Evolutionary conservation across 1,284 basidiomycete genomes (phyloP), one percentile per base, ranked within the genome.

Genomic region (Earliella scabrosa): DNA sequence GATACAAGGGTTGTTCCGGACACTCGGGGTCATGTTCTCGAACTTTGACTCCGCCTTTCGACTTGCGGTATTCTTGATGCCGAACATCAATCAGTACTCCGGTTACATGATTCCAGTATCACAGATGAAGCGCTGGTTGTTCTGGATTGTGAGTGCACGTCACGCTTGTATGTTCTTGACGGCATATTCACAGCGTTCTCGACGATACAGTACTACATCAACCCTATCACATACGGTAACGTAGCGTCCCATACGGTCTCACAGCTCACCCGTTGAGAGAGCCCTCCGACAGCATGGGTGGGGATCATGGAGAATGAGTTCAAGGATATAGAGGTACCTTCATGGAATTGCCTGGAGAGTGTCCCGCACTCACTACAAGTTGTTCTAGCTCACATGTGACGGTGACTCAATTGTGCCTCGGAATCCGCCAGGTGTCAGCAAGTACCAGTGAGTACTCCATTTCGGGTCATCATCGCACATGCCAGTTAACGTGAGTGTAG

Each of bases 221-320:
- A 92, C 65, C 92, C 92, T 0, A 69, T 92, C 39, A 75, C 85
- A 16, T 96, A 94, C 74, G 89, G 88, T 83, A 66, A 48, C 75
- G 54, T 18, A 3, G 4, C 2, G 14, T 29, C 34, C 10, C 20
- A 11, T 6, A 16, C 5, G 13, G n/a, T n/a, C n/a, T n/a, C n/a
- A n/a, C n/a, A n/a, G n/a, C n/a, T n/a, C n/a, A n/a, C n/a, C n/a
- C n/a, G n/a, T n/a, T n/a, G n/a, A n/a, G n/a, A n/a, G n/a, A n/a
- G n/a, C n/a, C 18, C 41, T 16, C 29, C 50, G 9, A 55, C 24
- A 5, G n/a, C 11, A 51, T 95, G 92, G 80, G 85, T 88, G 62
- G 89, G 85, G 1, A 77, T 85, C 47, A 88, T 94, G 82, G 87
- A 90, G 71, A 95, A 95, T 67, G 91, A 94, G 68, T 94, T 94